Evolutionary conservation across 805 yeast species (phyloP).

Genomic region (Pichia phayaonensis): DNA sequence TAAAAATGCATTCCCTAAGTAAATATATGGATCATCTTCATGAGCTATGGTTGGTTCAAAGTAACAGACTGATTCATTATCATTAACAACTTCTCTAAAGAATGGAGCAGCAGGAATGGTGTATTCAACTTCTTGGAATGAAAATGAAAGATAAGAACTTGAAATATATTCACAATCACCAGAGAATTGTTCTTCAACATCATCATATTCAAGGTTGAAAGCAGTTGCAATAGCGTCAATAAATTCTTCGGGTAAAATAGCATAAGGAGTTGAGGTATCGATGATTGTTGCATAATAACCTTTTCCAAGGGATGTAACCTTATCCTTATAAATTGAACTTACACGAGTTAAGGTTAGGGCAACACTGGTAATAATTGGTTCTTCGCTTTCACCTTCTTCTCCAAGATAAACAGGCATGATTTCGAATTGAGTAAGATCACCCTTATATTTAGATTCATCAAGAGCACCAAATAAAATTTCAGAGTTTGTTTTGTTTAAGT

Average conservation of each 20-base stretch:
- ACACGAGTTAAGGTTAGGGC: conserved; percentile 7
- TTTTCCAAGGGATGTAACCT: background rate
- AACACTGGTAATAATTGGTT: background rate
- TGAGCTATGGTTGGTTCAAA: conserved; percentile 25
- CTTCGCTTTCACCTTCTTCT: background rate
- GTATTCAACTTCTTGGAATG: conserved; percentile 46
- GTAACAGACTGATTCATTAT: conserved; percentile 26
- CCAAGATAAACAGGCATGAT: background rate
- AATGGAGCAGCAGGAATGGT: conserved; percentile 33
- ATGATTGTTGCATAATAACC: conserved; percentile 29
- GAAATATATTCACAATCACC: conserved; percentile 31
- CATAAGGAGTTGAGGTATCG: conserved; percentile 46
- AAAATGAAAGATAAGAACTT: conserved; percentile 28
- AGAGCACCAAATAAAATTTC: conserved; percentile 61
- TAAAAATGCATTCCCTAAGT: conserved; percentile 41
- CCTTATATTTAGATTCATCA: conserved; percentile 53
- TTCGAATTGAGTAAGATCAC: conserved; percentile 31
- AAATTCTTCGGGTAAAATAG: conserved; percentile 31
- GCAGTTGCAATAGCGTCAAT: conserved; percentile 19
- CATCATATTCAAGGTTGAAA: conserved; percentile 34
- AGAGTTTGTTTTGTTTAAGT: conserved; percentile 40
- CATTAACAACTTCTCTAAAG: conserved; percentile 1
- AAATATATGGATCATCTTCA: conserved; percentile 22
- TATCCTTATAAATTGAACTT: background rate
- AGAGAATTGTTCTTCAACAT: conserved; percentile 33